Conservation (phyloP, 2,329 filamentous ascomycete genomes). For the Pseudogymnoascus sp. region DNA sequence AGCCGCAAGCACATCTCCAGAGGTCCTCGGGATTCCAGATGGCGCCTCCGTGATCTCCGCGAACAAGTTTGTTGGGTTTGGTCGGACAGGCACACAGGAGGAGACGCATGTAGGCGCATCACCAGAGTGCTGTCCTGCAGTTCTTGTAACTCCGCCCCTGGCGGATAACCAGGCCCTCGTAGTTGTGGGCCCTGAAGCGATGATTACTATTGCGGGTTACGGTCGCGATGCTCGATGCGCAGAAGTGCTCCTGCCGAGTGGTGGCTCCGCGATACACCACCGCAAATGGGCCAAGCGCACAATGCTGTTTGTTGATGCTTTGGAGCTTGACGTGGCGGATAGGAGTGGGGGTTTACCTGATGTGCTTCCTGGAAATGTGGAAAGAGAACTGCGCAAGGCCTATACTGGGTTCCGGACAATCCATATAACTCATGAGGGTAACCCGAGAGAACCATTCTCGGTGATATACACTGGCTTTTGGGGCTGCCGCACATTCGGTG, state of each 20-base stretch:
- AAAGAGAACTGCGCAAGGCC: background rate
- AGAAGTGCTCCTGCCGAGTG: background rate
- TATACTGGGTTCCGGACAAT: background rate
- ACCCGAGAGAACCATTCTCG: background rate
- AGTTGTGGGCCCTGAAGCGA: background rate
- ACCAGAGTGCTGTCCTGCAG: background rate
- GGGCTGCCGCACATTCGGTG: background rate
- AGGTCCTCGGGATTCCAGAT: background rate
- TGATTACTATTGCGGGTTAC: background rate
- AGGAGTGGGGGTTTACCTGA: background rate
- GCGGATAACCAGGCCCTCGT: background rate
- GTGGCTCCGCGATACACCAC: background rate
- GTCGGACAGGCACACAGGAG: background rate
- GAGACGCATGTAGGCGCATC: background rate
- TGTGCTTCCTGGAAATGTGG: background rate
- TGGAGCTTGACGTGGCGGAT: background rate
- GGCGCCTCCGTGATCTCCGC: background rate
- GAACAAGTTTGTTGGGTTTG: background rate
- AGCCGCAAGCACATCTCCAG: background rate
- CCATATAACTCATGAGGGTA: background rate
- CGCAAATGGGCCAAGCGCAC: background rate
- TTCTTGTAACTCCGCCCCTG: background rate
- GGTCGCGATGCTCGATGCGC: background rate
- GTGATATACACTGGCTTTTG: conserved; percentile 4
- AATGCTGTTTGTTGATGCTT: background rate